Evolutionary conservation across 257 asterid species (phyloP), one percentile per base, ranked within the genome.

Genomic region (Nicotiana obtusifolia): DNA sequence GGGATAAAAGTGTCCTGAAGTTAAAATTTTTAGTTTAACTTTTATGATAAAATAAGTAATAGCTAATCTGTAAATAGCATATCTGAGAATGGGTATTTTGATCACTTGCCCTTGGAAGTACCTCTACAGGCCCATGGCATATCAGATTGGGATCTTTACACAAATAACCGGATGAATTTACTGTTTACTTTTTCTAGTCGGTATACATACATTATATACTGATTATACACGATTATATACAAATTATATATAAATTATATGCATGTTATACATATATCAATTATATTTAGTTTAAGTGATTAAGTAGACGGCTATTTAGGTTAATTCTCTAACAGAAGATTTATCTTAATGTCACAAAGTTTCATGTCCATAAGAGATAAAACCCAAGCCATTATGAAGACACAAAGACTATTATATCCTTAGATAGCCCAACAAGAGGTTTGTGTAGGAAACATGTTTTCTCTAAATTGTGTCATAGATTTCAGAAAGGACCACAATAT

Each of bases 71-170:
- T 41, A 41, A 7, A 41, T 41, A 41, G 0, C 11, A 41, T 41
- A 0, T 0, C 11, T 41, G 3, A 37, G 3, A 41, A 41, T 0
- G 47, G 0, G 2, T 8, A 8, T 37, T 41, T 7, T 7, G 3
- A 1, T 10, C 11, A 7, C 47, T 7, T 41, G 47, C 2, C 47
- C 60, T 7, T 15, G 60, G 60, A 16, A 54, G 24, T 56, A 56
- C 10, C 26, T 19, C 13, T 56, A 31, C 35, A 8, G 26, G 53
- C 53, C 53, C 53, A 67, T 67, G 30, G 17, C 7, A 7, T 17
- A 31, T 30, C 14, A 35, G 0, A n/a, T 35, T 68, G 5, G 31
- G 56, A 17, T 41, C 3, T 41, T 41, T 7, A 7, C 3, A 1
- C 0, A 7, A 37, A 37, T 37, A 37, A 3, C 10, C 8, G 8